These are phyloP conservation scores for Goffeauzyma gilvescens DNA, from an alignment of 768 basidiomycete species.

Conservation along the genomic window DNA sequence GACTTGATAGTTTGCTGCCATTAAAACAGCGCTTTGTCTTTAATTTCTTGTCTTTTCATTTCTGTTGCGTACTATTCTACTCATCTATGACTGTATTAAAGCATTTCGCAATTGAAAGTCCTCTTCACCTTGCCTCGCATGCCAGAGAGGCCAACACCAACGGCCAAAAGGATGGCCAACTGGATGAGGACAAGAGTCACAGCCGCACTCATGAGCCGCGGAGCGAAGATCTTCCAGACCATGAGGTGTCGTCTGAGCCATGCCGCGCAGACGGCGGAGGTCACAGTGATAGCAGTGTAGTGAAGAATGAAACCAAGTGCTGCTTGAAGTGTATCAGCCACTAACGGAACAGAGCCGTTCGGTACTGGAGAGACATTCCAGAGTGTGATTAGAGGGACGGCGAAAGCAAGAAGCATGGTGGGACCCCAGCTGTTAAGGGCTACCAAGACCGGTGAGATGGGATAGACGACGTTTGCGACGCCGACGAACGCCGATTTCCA, in stretches of 20 bases:
- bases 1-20: no score
- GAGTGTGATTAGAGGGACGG: slow-evolving; percentile 50
- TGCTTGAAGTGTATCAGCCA: slow-evolving; percentile 30
- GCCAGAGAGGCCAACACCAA: slow-evolving; percentile 38
- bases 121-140: slow-evolving; percentile 27
- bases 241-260: slow-evolving; percentile 67
- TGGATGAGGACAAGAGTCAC: slow-evolving; percentile 52
- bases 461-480: slow-evolving; percentile 51
- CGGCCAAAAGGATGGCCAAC: slow-evolving; percentile 44
- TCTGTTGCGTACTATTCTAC: no score
- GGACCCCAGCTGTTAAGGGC: slow-evolving; percentile 60
- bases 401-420: slow-evolving; percentile 46
- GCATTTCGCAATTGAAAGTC: slow-evolving; percentile 30
- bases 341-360: slow-evolving; percentile 18
- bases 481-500: slow-evolving; percentile 85
- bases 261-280: slow-evolving; percentile 53
- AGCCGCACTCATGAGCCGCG: slow-evolving; percentile 69
- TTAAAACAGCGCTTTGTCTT: no score
- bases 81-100: no score
- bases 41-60: no score
- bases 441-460: slow-evolving; percentile 55
- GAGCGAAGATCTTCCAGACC: slow-evolving; percentile 99
- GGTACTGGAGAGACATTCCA: slow-evolving; percentile 64
- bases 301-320: slow-evolving; percentile 52
- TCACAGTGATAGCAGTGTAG: slow-evolving; percentile 45